Base-by-base conservation (phyloP, 1,284 basidiomycete species). In the Pascua sp. region DNA sequence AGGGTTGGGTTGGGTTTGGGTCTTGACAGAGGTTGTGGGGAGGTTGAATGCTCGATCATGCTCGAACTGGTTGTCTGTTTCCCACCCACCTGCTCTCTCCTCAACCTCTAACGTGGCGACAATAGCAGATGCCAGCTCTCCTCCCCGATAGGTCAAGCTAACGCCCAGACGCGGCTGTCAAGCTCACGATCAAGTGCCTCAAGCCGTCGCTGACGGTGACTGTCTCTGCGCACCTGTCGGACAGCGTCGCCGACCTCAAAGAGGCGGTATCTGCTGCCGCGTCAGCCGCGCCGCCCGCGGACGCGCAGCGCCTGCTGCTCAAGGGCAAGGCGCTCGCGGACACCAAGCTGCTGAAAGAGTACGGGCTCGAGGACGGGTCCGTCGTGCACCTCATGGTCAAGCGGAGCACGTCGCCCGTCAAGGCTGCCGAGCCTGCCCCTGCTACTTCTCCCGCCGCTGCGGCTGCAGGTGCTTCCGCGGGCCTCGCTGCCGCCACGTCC, bases 261-360 rank as follows among this genome's bases (percentile, higher is more conserved):
- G 67, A 80, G 59, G 84, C 91, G 57, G 82, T 87, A 15, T 70
- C 83, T 1, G 80, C 85, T 54, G 63, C 76, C 15, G 81, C 85
- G 2, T 78, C 81, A 47, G 84, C 86, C 2, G 73, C 75, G 5
- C 79, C 79, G 0, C 87, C 90, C 0, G 83, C 87, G 9, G 84
- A 86, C 49, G 84, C 88, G 69, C 91, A 95, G 76, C 82, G 93
- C 2, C 83, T 94, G 8, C 80, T 97, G 10, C 81, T 94, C 57
- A 95, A 93, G 77, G 93, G 93, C 57, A 97, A 97, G 75, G 91
- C 88, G 0, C 83, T 96, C 61, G 86, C 84, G 24, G 92, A 95
- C 78, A 80, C 78, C 42, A 93, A 92, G 73, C 83, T 97, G 8
- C 78, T 96, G 44, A 86, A 87, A 71, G 93, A 96, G 73, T 97